A percentile compares a stretch with the other conserved stretches of the same genome.
phyloP scores from a whole-genome alignment of 1,139 yeast genomes.

The Wickerhamomyces sp. region DNA sequence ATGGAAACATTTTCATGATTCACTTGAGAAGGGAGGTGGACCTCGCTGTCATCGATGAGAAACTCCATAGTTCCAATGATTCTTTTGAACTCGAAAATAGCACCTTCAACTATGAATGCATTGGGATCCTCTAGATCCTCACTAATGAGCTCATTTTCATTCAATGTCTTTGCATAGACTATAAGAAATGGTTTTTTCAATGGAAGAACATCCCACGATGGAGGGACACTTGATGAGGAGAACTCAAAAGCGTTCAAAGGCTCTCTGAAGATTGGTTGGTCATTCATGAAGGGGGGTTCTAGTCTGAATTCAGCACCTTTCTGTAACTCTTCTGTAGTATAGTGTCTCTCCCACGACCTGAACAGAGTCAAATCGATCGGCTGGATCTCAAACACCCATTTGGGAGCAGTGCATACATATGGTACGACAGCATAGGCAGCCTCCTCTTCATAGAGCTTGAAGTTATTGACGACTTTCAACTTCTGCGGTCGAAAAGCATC shows the following conservation, averaged over 20 bases:
- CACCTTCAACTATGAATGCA: neutral
- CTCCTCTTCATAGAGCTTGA: neutral
- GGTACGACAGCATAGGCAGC: neutral
- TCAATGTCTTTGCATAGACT: neutral
- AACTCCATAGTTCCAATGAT: neutral
- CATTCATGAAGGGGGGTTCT: conserved; percentile 16
- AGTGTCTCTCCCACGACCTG: conserved; percentile 2
- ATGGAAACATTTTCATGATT: neutral
- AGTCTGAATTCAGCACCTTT: conserved; percentile 15
- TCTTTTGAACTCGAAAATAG: neutral
- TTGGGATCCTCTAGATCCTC: neutral
- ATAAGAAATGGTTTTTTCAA: neutral
- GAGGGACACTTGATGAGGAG: neutral
- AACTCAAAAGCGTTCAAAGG: conserved; percentile 7
- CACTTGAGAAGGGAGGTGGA: neutral
- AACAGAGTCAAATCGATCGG: neutral
- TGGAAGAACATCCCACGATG: neutral
- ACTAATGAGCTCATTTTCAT: neutral
- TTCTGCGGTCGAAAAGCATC: too few relatives aligned
- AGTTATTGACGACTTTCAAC: neutral
- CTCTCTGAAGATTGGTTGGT: conserved; percentile 14
- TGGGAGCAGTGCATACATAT: neutral
- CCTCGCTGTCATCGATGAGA: neutral
- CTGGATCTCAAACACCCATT: neutral
- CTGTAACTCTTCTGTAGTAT: conserved; percentile 11